Evolutionary conservation across 164 flowering plant species (phyloP).

Genomic region (Sextonia rubra): DNA sequence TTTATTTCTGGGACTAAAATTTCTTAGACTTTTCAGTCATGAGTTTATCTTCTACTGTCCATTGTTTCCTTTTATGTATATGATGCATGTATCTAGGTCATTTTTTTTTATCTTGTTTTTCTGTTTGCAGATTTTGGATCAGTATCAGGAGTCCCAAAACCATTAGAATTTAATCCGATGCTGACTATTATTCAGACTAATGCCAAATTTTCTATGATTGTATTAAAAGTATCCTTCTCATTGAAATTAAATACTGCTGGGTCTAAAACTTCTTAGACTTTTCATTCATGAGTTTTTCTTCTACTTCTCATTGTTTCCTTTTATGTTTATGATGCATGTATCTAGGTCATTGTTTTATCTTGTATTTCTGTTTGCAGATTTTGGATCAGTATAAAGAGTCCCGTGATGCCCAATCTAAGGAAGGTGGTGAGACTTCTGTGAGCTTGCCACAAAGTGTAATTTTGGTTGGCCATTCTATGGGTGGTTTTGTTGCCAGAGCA

Average conservation of each 20-base stretch:
- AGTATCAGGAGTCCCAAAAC: constrained; percentile 77
- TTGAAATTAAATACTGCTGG: not conserved
- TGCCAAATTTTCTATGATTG: no score
- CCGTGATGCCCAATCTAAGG: constrained; percentile 56
- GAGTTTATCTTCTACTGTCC: not conserved
- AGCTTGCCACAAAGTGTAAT: constrained; percentile 78
- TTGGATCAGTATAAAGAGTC: constrained; percentile 86
- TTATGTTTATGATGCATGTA: not conserved
- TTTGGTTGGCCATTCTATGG: constrained; percentile 99
- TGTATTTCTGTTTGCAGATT: constrained; percentile 43
- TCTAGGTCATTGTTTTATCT: constrained; percentile 1
- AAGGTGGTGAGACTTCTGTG: constrained; percentile 60
- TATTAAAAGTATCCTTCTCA: no score
- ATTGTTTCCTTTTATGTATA: not conserved
- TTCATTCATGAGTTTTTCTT: not conserved
- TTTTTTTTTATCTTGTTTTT: constrained; percentile 2
- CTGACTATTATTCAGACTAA: no score
- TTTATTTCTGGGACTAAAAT: not conserved
- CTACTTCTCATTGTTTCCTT: not conserved
- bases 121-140: constrained; percentile 74
- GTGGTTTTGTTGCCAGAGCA: constrained; percentile 99
- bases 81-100: not conserved
- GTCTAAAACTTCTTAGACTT: not conserved
- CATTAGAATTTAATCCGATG: no score
- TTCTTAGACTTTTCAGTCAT: no score